Evolutionary conservation across 2,329 filamentous ascomycete species (phyloP).

Genomic region (Diaporthe capsici): DNA sequence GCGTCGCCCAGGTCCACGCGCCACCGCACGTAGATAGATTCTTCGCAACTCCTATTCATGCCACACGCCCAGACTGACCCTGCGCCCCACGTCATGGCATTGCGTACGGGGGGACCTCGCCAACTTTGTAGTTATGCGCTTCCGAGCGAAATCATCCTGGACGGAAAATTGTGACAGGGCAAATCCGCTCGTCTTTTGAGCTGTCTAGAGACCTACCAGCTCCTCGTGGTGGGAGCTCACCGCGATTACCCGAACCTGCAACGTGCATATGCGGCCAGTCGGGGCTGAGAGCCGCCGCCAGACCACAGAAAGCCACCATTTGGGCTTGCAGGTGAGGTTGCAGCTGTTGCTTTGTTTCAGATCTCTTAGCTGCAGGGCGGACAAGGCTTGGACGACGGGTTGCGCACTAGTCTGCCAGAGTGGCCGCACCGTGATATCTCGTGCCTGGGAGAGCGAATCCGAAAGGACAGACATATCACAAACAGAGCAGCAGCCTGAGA

Average conservation of each 20-base stretch:
- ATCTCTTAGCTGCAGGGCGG: slow-evolving; percentile 29
- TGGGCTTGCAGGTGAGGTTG: not conserved
- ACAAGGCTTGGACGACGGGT: slow-evolving; percentile 10
- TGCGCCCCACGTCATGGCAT: slow-evolving; percentile 20
- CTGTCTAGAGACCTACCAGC: not conserved
- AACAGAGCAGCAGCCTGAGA: not conserved
- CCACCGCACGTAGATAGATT: too few relatives aligned
- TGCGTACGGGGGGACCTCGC: not conserved
- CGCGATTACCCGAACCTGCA: not conserved
- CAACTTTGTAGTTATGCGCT: not conserved
- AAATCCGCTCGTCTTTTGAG: not conserved
- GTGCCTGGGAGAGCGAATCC: slow-evolving; percentile 9
- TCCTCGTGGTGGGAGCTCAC: not conserved
- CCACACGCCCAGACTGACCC: not conserved
- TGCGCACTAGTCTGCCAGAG: slow-evolving; percentile 11
- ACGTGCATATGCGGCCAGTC: not conserved
- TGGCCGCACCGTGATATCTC: slow-evolving; percentile 14
- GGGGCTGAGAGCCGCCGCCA: slow-evolving; percentile 20
- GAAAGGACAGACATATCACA: not conserved
- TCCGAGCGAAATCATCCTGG: not conserved
- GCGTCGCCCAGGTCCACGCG: not conserved
- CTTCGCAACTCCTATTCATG: slow-evolving; percentile 7
- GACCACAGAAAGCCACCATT: not conserved
- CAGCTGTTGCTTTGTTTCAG: slow-evolving; percentile 32
- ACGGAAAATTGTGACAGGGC: not conserved